These are phyloP conservation scores for Irpex lacteus DNA, from an alignment of 1,284 basidiomycete species.

Conservation along the genomic window DNA sequence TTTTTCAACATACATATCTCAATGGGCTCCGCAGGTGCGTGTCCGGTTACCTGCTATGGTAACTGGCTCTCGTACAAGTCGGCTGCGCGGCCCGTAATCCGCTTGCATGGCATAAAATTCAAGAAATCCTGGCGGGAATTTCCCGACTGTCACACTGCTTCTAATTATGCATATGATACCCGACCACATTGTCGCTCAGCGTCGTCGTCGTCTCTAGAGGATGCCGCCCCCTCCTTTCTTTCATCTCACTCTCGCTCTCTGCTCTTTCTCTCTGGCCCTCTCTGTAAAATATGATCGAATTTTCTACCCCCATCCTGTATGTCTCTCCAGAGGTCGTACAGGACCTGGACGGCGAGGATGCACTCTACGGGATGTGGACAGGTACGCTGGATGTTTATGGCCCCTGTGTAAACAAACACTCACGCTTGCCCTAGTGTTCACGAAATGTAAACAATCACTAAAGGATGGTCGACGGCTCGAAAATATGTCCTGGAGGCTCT, in stretches of 20 bases:
- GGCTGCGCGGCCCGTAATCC: no score
- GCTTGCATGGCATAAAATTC: no score
- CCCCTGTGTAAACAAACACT: conserved; percentile 6
- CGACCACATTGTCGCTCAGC: no score
- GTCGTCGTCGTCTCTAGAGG: no score
- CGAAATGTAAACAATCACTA: conserved; percentile 77
- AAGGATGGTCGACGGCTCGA: conserved; percentile 78
- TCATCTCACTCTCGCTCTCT: conserved; percentile 14
- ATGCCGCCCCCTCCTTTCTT: background rate
- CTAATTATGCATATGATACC: no score
- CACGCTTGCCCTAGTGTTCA: conserved; percentile 57
- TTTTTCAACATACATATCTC: no score
- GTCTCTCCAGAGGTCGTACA: conserved; percentile 61
- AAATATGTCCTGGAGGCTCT: conserved; percentile 84
- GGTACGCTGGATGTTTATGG: conserved; percentile 40
- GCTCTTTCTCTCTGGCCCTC: conserved; percentile 7
- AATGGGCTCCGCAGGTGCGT: no score
- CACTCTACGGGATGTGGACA: conserved; percentile 60
- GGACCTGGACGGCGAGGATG: conserved; percentile 64
- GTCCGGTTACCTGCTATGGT: no score
- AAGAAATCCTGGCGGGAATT: no score
- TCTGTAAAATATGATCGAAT: conserved; percentile 42
- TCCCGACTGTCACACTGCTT: no score
- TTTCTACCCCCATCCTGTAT: conserved; percentile 63
- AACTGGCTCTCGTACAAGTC: no score